Conservation (phyloP, 129 eudicot genomes). For the sunflower (Helianthus annuus) region DNA sequence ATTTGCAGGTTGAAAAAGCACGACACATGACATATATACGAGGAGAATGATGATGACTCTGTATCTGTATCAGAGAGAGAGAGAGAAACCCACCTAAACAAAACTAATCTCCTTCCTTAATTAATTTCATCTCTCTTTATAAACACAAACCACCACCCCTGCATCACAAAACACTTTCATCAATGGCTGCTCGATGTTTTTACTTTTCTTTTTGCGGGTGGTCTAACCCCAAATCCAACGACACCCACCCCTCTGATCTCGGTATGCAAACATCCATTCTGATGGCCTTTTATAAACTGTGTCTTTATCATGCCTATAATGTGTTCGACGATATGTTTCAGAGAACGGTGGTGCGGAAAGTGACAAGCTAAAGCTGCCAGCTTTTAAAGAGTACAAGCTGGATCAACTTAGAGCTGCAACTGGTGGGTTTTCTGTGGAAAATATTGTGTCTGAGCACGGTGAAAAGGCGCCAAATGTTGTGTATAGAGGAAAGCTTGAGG, state of each 20-base stretch:
- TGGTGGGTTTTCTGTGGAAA: constrained; percentile 65
- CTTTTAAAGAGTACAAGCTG: constrained; percentile 55
- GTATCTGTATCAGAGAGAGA: constrained; percentile 30
- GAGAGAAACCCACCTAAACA: constrained; percentile 16
- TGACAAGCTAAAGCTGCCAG: constrained; percentile 47
- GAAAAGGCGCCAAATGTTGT: constrained; percentile 96
- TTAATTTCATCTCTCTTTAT: too few relatives aligned
- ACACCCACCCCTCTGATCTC: constrained; percentile 52
- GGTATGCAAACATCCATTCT: constrained; percentile 37
- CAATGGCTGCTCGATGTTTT: constrained; percentile 73
- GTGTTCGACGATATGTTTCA: constrained; percentile 18
- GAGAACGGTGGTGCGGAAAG: constrained; percentile 45
- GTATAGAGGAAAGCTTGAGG: constrained; percentile 67
- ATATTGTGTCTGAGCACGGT: constrained; percentile 90
- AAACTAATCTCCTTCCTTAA: constrained; percentile 7
- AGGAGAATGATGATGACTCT: constrained; percentile 34
- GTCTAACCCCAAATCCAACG: constrained; percentile 47
- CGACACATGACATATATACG: constrained; percentile 29
- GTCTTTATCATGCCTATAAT: constrained; percentile 4
- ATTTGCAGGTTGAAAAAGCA: constrained; percentile 25
- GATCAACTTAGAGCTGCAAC: constrained; percentile 74
- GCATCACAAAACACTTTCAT: constrained; percentile 12
- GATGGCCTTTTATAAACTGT: neutral
- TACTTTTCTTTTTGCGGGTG: constrained; percentile 58
- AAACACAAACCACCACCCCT: neutral